Percentiles rank a stretch among this genome's conserved stretches.
Conservation (phyloP, 2,329 filamentous ascomycete genomes). For the Colletotrichum nymphaeae region DNA sequence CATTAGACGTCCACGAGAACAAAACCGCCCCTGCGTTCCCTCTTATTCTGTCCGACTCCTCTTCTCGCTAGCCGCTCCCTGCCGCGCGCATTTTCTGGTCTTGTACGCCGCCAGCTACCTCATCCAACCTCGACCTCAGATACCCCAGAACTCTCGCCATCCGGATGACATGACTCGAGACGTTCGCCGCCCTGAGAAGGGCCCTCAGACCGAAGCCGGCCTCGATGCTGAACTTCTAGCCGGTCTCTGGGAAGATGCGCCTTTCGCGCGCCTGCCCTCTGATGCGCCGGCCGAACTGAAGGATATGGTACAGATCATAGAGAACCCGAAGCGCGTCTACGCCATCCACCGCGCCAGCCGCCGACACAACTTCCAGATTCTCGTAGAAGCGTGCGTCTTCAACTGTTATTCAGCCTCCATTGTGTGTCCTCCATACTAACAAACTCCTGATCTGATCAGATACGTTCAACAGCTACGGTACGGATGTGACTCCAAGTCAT, state of each 20-base stretch:
- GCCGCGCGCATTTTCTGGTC: conserved; percentile 5
- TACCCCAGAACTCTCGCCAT: conserved; percentile 26
- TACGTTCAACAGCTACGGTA: conserved; percentile 85
- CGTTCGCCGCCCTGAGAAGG: conserved; percentile 48
- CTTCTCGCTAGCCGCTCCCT: conserved; percentile 8
- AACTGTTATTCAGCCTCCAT: conserved; percentile 28
- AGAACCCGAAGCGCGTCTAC: conserved; percentile 71
- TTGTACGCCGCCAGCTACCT: not conserved
- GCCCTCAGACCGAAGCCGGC: conserved; percentile 44
- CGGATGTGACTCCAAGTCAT: conserved; percentile 78
- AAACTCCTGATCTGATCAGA: conserved; percentile 54
- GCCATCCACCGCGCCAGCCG: conserved; percentile 70
- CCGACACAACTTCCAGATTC: conserved; percentile 72
- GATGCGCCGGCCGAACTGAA: conserved; percentile 71
- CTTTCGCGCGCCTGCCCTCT: conserved; percentile 67
- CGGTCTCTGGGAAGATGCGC: conserved; percentile 68
- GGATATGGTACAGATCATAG: conserved; percentile 66
- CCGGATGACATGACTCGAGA: conserved; percentile 63
- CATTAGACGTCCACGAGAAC: conserved; percentile 5
- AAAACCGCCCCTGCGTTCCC: not conserved
- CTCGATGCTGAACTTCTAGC: conserved; percentile 62
- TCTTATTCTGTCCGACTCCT: not conserved
- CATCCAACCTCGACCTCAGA: conserved; percentile 22
- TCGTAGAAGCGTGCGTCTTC: conserved; percentile 72
- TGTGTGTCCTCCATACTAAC: conserved; percentile 29